Conservation (phyloP, 352 stramenopile species). For the Saprolegnia parasitica region DNA sequence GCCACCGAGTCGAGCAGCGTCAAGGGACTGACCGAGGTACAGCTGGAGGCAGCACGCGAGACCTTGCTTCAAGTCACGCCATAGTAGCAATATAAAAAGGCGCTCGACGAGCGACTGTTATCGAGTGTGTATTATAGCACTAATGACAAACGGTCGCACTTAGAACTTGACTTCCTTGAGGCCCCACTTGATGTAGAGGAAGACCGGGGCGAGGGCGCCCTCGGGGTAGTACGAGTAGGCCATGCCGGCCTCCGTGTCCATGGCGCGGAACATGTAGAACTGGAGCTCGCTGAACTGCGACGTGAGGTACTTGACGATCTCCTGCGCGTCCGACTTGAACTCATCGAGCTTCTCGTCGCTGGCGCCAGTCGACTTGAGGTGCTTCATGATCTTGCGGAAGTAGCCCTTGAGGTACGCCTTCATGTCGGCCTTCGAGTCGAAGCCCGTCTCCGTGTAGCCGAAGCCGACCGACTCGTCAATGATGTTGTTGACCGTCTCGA, state of each 20-base stretch:
- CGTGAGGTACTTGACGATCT: conserved; percentile 64
- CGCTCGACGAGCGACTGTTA: background rate
- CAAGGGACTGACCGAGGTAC: conserved; percentile 58
- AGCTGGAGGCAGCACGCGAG: conserved; percentile 49
- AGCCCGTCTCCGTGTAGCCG: conserved; percentile 55
- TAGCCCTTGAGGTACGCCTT: conserved; percentile 71
- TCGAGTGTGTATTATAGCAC: conserved; percentile 3
- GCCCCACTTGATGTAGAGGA: conserved; percentile 68
- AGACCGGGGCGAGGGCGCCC: conserved; percentile 43
- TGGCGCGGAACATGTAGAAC: conserved; percentile 66
- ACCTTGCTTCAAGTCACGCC: background rate
- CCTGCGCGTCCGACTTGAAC: conserved; percentile 59
- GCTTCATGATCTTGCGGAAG: conserved; percentile 64
- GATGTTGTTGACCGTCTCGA: conserved; percentile 64
- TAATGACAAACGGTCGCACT: conserved; percentile 31
- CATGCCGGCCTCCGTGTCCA: conserved; percentile 56
- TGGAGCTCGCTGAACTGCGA: conserved; percentile 61
- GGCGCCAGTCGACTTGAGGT: conserved; percentile 46
- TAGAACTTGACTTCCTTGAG: conserved; percentile 73
- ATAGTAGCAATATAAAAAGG: background rate
- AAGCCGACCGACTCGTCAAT: conserved; percentile 55
- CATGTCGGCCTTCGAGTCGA: conserved; percentile 57
- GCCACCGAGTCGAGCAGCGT: conserved; percentile 34
- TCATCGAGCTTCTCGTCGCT: conserved; percentile 42
- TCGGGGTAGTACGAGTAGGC: conserved; percentile 64